Percentiles rank a stretch among this genome's conserved stretches.
Evolutionary conservation across 2,329 filamentous ascomycete species (phyloP).

Genomic region (Penicillium polonicum): DNA sequence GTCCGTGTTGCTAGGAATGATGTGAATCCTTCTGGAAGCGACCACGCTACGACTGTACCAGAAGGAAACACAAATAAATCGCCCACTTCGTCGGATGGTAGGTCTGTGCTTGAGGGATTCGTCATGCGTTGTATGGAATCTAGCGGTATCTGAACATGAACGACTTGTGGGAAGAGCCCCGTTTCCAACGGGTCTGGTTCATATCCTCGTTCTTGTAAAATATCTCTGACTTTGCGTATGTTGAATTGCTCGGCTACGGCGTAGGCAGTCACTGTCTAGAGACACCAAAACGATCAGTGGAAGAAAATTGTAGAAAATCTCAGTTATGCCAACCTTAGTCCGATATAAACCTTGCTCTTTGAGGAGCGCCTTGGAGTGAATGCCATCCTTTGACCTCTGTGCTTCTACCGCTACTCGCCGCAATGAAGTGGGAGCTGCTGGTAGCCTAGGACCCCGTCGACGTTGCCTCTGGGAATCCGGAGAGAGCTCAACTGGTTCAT

Average conservation of each 20-base stretch:
- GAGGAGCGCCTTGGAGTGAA: conserved; percentile 49
- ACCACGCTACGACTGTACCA: conserved; percentile 91
- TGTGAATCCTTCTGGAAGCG: conserved; percentile 72
- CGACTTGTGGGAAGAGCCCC: conserved; percentile 63
- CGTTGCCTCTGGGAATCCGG: conserved; percentile 39
- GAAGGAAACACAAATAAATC: conserved; percentile 97
- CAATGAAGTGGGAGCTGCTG: conserved; percentile 68
- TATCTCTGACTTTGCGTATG: conserved; percentile 56
- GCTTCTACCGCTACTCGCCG: conserved; percentile 84
- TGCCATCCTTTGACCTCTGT: conserved; percentile 59
- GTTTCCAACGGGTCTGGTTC: conserved; percentile 63
- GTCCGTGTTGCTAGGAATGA: conserved; percentile 67
- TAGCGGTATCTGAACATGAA: conserved; percentile 57
- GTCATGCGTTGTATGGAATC: conserved; percentile 47
- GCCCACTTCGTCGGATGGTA: conserved; percentile 55
- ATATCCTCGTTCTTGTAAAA: conserved; percentile 59
- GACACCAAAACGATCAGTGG: conserved; percentile 6
- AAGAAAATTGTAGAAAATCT: neutral
- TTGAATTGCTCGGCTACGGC: conserved; percentile 68
- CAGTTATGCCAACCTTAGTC: conserved; percentile 33
- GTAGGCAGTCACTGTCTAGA: conserved; percentile 60
- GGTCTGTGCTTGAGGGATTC: conserved; percentile 40
- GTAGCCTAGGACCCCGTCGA: conserved; percentile 51
- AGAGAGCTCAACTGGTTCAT: conserved; percentile 15
- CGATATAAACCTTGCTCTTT: conserved; percentile 37